These are phyloP conservation scores for Cyberlindnera nakhonratchasimensis DNA, from an alignment of 805 yeast genomes.

Conservation along the genomic window DNA sequence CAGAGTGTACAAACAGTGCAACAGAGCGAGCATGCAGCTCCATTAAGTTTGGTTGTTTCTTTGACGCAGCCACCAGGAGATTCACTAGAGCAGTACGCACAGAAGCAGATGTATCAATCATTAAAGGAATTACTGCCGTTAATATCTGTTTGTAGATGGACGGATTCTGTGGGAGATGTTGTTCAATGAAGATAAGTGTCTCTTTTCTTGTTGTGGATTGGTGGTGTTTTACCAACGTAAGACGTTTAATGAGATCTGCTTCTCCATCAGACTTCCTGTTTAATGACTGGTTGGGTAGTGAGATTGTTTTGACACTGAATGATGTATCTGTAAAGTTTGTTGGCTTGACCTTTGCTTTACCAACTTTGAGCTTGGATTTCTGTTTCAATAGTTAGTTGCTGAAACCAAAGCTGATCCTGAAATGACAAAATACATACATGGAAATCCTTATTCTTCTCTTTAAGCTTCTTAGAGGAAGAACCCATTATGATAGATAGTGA, in stretches of 20 bases:
- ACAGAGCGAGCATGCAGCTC: constrained; percentile 57
- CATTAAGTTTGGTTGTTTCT: constrained; percentile 50
- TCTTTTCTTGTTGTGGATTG: constrained; percentile 68
- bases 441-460: constrained; percentile 31
- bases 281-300: constrained; percentile 38
- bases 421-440: constrained; percentile 8
- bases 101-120: constrained; percentile 53
- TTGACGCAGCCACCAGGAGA: constrained; percentile 46
- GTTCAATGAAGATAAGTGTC: constrained; percentile 52
- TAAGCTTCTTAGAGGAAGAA: constrained; percentile 39
- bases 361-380: constrained; percentile 82
- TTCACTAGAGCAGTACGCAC: constrained; percentile 59
- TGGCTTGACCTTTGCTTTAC: constrained; percentile 70
- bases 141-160: constrained; percentile 55
- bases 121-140: constrained; percentile 53
- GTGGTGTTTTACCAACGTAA: constrained; percentile 75
- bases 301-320: constrained; percentile 61
- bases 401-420: no score
- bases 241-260: constrained; percentile 51
- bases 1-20: constrained; percentile 76
- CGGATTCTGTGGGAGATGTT: constrained; percentile 49
- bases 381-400: constrained; percentile 20
- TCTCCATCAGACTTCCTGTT: constrained; percentile 29
- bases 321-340: constrained; percentile 83
- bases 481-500: constrained; percentile 13